Base-by-base conservation (phyloP, 768 basidiomycete genomes). In the Kwoniella pini region DNA sequence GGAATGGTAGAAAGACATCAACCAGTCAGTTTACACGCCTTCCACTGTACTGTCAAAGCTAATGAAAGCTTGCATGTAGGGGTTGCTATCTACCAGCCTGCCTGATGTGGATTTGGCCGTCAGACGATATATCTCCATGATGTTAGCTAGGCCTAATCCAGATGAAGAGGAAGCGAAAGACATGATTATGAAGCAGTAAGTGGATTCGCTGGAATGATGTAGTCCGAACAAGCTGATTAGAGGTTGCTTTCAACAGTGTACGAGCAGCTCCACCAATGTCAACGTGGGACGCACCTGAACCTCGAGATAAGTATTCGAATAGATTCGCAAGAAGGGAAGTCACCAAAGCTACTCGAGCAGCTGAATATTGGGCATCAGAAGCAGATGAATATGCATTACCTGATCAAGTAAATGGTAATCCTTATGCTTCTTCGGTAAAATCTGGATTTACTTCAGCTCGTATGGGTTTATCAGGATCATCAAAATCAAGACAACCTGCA, bases 111-210 rank as follows among this genome's bases (percentile, higher is more conserved):
- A 79, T 19, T 45, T 70, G 13, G 67, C 68, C 9, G 83, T 86
- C 50, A 80, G 84, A 17, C 74, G 74, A 36, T 80, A 84, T 9
- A 80, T 87, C 17, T 83, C 85, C 4, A 77, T 71, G n/a, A 83
- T 91, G 19, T 73, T 90, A 1, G 77, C 31, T 7, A 46, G 67
- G 53, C 67, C 64, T n/a, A 54, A 31, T n/a, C 63, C 71, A 6
- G 60, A 68, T 39, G 69, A 75, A 30, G 51, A 60, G 2, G 60
- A 28, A 17, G 68, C 67, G 21, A 69, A 71, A 39, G 69, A 71
- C 13, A 51, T 63, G 67, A 71, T 74, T 51, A 64, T 62, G 60
- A 71, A 69, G 46, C 69, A 74, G 72, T 74, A 30, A 43, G 72
- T 58, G 4, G 1, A 17, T 24, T 45, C 11, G 12, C 6, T 7